Evolutionary conservation across 768 basidiomycete species (phyloP).

Genomic region (Hygrophorus russula): DNA sequence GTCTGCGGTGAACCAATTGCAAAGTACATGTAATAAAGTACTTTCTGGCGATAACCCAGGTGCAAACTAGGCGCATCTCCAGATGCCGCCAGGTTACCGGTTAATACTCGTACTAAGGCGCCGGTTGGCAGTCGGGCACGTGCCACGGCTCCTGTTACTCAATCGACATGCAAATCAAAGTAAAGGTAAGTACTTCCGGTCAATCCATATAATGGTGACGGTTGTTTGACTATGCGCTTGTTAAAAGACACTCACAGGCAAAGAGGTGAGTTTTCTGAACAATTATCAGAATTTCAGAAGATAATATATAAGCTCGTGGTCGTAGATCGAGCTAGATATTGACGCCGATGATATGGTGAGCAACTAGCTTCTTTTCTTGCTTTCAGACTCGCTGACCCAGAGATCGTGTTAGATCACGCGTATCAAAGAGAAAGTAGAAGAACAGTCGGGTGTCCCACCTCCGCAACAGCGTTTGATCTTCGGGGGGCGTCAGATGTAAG

Average conservation of each 20-base stretch:
- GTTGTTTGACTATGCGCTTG: neutral
- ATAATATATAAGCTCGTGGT: slow-evolving; percentile 8
- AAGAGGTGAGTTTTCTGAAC: slow-evolving; percentile 53
- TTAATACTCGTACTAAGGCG: no score
- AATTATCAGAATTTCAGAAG: slow-evolving; percentile 6
- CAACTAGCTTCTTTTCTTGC: neutral
- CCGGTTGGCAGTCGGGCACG: no score
- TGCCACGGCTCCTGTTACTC: no score
- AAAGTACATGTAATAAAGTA: no score
- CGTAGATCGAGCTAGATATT: slow-evolving; percentile 89
- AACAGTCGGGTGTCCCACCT: slow-evolving; percentile 96
- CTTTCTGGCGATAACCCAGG: no score
- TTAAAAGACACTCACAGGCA: slow-evolving; percentile 84
- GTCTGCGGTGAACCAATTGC: no score
- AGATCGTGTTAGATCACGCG: slow-evolving; percentile 55
- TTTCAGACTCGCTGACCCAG: neutral
- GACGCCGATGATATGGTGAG: slow-evolving; percentile 78
- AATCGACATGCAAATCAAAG: slow-evolving; percentile 70
- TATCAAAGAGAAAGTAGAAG: slow-evolving; percentile 97
- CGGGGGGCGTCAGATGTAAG: slow-evolving; percentile 86
- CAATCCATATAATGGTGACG: neutral
- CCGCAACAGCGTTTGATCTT: slow-evolving; percentile 93
- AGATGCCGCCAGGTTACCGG: no score
- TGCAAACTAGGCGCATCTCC: no score
- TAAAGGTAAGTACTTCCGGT: slow-evolving; percentile 48